Percentiles rank a stretch among this genome's conserved stretches.
Evolutionary conservation across 169 alveolate species (phyloP).

Genomic region (Plasmodium fragile): DNA sequence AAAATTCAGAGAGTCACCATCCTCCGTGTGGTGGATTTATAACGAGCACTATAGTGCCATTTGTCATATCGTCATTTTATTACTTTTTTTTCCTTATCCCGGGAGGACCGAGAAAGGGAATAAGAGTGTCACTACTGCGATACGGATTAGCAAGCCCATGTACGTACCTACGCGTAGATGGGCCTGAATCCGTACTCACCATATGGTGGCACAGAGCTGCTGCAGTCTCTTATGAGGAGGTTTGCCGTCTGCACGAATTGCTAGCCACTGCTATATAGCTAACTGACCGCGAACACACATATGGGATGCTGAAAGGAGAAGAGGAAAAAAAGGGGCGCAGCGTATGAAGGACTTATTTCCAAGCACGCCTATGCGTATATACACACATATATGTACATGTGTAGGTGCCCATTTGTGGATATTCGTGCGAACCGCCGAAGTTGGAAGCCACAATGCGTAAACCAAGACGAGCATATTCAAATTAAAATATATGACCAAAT

Average conservation of each 20-base stretch:
- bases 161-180: not conserved
- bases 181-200: not conserved
- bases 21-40: not conserved
- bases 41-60: not conserved
- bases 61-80: not conserved
- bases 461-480: not conserved
- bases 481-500: not conserved
- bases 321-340: not conserved
- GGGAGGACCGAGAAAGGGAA: not conserved
- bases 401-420: not conserved
- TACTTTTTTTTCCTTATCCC: not conserved
- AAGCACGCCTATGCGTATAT: not conserved
- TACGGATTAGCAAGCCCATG: not conserved
- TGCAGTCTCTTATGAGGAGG: not conserved
- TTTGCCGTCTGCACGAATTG: not conserved
- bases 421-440: not conserved
- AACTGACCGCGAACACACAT: not conserved
- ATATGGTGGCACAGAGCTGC: not conserved
- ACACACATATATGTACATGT: not conserved
- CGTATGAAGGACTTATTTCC: not conserved
- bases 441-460: not conserved
- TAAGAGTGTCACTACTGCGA: not conserved
- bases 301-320: not conserved
- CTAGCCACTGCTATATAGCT: not conserved
- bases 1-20: not conserved